Conservation (phyloP, 2,329 filamentous ascomycete species). For the Fusarium xyrophilum region DNA sequence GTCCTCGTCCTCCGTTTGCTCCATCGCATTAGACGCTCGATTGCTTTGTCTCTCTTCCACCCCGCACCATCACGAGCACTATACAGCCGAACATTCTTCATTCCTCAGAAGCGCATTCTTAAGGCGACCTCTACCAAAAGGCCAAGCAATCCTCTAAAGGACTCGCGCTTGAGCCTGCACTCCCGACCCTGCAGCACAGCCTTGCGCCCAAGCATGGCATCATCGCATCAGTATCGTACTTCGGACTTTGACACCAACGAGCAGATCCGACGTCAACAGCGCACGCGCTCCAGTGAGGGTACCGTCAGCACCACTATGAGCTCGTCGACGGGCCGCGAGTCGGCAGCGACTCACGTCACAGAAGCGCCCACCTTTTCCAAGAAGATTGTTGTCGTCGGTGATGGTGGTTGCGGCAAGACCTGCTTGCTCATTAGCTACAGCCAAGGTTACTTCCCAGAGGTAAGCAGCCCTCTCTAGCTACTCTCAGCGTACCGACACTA, state of each 20-base stretch:
- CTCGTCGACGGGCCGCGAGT: conserved; percentile 76
- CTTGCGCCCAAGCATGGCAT: conserved; percentile 55
- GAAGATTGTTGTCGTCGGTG: conserved; percentile 98
- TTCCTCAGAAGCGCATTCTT: conserved; percentile 1
- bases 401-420: conserved; percentile 98
- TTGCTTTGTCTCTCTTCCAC: conserved; percentile 15
- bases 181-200: conserved; percentile 18
- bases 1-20: neutral
- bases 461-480: conserved; percentile 51
- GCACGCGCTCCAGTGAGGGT: conserved; percentile 80
- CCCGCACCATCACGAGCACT: conserved; percentile 29
- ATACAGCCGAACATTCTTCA: conserved; percentile 5
- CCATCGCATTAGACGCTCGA: conserved; percentile 27
- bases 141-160: conserved; percentile 22
- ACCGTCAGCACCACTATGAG: conserved; percentile 87
- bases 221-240: conserved; percentile 61
- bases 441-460: conserved; percentile 98
- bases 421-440: conserved; percentile 98
- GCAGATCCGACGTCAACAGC: conserved; percentile 55
- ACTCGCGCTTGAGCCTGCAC: conserved; percentile 33
- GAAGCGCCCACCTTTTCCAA: conserved; percentile 94
- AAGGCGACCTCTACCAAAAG: conserved; percentile 3
- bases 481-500: conserved; percentile 1
- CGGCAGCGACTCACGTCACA: conserved; percentile 82
- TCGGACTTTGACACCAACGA: conserved; percentile 57